Evolutionary conservation across 495 filamentous ascomycete genomes (phyloP).

Genomic region (Penicillium odoratum): DNA sequence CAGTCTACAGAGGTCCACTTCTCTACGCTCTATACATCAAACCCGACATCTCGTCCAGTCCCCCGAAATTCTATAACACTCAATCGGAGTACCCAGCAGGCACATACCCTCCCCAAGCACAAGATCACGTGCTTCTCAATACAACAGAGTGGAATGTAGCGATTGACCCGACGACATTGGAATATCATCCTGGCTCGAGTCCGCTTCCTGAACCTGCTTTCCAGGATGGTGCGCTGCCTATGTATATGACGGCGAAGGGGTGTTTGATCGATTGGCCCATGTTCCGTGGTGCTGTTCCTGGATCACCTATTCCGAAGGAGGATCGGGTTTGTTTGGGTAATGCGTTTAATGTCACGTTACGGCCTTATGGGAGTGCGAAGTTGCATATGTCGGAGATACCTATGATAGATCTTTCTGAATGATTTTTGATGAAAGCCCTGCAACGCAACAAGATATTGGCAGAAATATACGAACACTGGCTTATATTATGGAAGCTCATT

Average conservation of each 20-base stretch:
- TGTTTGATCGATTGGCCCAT: conserved; percentile 58
- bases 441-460: no score
- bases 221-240: conserved; percentile 47
- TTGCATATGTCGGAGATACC: conserved; percentile 62
- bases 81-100: conserved; percentile 9
- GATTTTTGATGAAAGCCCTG: no score
- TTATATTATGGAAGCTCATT: no score
- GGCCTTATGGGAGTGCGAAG: conserved; percentile 59
- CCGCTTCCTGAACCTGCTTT: conserved; percentile 49
- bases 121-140: conserved; percentile 12
- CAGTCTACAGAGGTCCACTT: conserved; percentile 55
- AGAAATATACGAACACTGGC: no score
- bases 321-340: conserved; percentile 42
- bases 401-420: conserved; percentile 9
- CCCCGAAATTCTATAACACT: conserved; percentile 18
- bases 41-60: conserved; percentile 9
- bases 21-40: conserved; percentile 49
- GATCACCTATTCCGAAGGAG: conserved; percentile 34
- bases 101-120: conserved; percentile 13
- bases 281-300: conserved; percentile 45
- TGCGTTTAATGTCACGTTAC: conserved; percentile 43
- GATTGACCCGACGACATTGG: conserved; percentile 23
- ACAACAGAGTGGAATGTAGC: conserved; percentile 24
- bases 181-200: conserved; percentile 11
- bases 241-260: conserved; percentile 46